phyloP scores from a whole-genome alignment of 345 rosid genomes.

The Aquilaria malaccensis region DNA sequence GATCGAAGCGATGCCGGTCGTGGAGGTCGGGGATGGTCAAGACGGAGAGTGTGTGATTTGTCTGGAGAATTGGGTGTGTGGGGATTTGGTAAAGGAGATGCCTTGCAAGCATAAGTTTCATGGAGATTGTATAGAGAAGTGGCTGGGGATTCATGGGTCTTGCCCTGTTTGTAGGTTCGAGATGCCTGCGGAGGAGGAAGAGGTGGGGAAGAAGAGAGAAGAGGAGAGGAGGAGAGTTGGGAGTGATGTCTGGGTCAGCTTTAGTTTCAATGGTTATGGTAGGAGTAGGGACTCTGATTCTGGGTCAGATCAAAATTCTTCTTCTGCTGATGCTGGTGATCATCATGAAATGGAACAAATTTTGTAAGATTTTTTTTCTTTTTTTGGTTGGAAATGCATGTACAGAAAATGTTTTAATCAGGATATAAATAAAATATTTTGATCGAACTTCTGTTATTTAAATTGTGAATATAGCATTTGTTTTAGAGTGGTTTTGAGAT shows the following conservation, averaged over 20 bases:
- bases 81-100: conserved; percentile 57
- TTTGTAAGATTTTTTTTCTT: neutral
- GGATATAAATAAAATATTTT: neutral
- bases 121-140: conserved; percentile 57
- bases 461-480: too few relatives aligned
- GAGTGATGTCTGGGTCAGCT: conserved; percentile 56
- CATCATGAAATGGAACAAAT: conserved; percentile 17
- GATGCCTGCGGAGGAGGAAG: conserved; percentile 67
- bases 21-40: conserved; percentile 32
- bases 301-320: conserved; percentile 7
- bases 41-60: conserved; percentile 52
- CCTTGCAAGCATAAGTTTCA: conserved; percentile 81
- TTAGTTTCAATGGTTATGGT: conserved; percentile 29
- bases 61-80: conserved; percentile 48
- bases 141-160: conserved; percentile 70
- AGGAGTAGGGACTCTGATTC: conserved; percentile 23
- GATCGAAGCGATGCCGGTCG: conserved; percentile 48
- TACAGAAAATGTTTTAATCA: neutral
- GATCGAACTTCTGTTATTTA: neutral
- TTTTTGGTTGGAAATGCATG: neutral
- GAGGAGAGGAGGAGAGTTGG: conserved; percentile 25
- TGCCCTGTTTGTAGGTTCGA: conserved; percentile 83
- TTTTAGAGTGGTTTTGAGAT: too few relatives aligned
- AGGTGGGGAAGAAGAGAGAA: conserved; percentile 23
- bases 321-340: conserved; percentile 10